phyloP scores from a whole-genome alignment of 2,329 filamentous ascomycete genomes.

The Immersiporthe knoxdaviesiana region DNA sequence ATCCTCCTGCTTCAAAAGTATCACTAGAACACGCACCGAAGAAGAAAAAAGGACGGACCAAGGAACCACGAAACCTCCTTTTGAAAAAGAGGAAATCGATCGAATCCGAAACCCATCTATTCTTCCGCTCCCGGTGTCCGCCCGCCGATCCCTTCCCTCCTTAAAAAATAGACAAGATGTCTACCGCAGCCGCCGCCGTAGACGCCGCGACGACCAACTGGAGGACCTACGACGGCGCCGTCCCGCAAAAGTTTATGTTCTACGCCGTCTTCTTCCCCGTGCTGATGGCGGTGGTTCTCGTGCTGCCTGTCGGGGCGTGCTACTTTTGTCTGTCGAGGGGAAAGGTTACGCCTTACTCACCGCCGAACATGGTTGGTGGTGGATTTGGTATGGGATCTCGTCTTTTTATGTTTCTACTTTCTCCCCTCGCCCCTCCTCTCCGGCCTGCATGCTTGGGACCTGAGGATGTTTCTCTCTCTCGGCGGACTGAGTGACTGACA shows the following conservation, averaged over 20 bases:
- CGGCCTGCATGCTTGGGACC: not conserved
- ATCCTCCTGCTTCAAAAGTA: not conserved
- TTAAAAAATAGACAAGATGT: conserved; percentile 23
- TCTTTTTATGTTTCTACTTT: too few relatives aligned
- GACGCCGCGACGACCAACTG: conserved; percentile 27
- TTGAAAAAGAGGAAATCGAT: not conserved
- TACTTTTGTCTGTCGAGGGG: conserved; percentile 20
- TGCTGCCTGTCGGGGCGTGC: conserved; percentile 25
- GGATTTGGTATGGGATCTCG: not conserved
- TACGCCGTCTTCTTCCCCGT: conserved; percentile 24
- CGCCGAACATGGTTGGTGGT: conserved; percentile 18
- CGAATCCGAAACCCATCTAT: not conserved
- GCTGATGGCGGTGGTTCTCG: conserved; percentile 18
- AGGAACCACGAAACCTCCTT: not conserved
- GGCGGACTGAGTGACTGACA: not conserved
- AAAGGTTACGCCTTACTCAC: conserved; percentile 20
- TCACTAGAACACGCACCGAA: not conserved
- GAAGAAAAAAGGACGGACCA: not conserved
- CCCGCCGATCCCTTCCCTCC: too few relatives aligned
- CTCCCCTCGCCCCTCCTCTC: not conserved
- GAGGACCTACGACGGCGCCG: conserved; percentile 20
- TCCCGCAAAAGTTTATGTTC: conserved; percentile 17
- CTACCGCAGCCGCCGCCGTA: conserved; percentile 21
- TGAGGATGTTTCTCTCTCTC: not conserved
- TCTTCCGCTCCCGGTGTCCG: too few relatives aligned